Conservation (phyloP, 2,329 filamentous ascomycete genomes). For the Didymella pomorum region DNA sequence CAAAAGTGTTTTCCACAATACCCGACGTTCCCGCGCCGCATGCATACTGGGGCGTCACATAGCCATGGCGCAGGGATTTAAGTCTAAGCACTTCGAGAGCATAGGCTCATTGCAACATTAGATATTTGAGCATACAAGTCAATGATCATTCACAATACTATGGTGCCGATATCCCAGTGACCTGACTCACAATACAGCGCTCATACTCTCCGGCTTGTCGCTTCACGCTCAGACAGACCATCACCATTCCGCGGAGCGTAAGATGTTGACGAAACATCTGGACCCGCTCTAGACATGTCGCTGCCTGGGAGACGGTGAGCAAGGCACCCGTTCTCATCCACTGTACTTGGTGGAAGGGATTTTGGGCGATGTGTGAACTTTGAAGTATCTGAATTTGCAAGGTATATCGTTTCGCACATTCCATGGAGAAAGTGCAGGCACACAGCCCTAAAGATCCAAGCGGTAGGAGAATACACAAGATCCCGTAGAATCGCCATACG, state of each 20-base stretch:
- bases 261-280: not conserved
- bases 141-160: not conserved
- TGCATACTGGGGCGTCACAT: not conserved
- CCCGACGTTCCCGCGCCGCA: not conserved
- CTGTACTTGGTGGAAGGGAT: not conserved
- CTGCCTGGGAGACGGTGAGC: not conserved
- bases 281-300: not conserved
- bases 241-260: too few relatives aligned
- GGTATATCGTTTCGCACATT: conserved; percentile 23
- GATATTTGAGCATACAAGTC: not conserved
- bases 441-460: conserved; percentile 15
- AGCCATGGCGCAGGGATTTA: not conserved
- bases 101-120: not conserved
- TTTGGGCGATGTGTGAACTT: not conserved
- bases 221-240: too few relatives aligned
- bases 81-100: not conserved
- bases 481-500: conserved; percentile 32
- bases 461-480: conserved; percentile 17
- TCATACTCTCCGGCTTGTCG: not conserved
- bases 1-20: conserved; percentile 18
- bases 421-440: conserved; percentile 1
- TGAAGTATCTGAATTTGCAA: conserved; percentile 25
- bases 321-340: not conserved
- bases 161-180: not conserved
- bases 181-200: not conserved